phyloP scores from a whole-genome alignment of 2,329 filamentous ascomycete species.

The Bretziella fagacearum region DNA sequence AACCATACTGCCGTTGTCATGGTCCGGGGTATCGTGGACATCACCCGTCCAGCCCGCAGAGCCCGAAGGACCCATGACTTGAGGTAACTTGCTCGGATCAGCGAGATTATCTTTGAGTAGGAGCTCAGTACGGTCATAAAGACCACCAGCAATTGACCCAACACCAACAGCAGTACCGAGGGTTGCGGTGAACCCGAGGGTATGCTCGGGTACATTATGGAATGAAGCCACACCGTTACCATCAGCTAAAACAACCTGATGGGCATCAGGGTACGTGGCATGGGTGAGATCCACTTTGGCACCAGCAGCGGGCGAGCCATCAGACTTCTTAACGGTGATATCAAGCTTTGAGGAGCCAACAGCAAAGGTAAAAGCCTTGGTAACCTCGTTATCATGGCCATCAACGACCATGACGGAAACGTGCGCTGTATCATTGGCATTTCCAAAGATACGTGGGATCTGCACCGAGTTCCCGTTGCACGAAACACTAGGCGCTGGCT shows the following conservation, averaged over 20 bases:
- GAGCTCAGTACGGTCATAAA: not conserved
- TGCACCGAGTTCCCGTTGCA: conserved; percentile 8
- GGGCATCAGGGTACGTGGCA: conserved; percentile 8
- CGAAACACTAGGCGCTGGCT: not conserved
- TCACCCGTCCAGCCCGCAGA: not conserved
- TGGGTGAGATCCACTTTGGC: conserved; percentile 4
- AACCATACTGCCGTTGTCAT: not conserved
- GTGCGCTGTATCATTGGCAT: conserved; percentile 3
- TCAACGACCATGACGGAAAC: conserved; percentile 10
- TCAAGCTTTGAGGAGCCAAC: not conserved
- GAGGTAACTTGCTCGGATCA: not conserved
- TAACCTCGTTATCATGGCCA: conserved; percentile 4
- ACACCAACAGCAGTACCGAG: conserved; percentile 5
- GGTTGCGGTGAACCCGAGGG: conserved; percentile 7
- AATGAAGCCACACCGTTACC: conserved; percentile 6
- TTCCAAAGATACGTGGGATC: conserved; percentile 3
- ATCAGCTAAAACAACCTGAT: not conserved
- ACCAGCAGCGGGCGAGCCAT: conserved; percentile 1
- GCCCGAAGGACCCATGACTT: not conserved
- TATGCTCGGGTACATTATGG: conserved; percentile 6
- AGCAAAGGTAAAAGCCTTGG: conserved; percentile 11
- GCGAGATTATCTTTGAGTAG: not conserved
- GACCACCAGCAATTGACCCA: conserved; percentile 9
- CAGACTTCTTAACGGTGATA: conserved; percentile 5
- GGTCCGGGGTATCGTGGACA: not conserved